phyloP scores from a whole-genome alignment of 2,329 filamentous ascomycete genomes.

The Cladophialophora psammophila region DNA sequence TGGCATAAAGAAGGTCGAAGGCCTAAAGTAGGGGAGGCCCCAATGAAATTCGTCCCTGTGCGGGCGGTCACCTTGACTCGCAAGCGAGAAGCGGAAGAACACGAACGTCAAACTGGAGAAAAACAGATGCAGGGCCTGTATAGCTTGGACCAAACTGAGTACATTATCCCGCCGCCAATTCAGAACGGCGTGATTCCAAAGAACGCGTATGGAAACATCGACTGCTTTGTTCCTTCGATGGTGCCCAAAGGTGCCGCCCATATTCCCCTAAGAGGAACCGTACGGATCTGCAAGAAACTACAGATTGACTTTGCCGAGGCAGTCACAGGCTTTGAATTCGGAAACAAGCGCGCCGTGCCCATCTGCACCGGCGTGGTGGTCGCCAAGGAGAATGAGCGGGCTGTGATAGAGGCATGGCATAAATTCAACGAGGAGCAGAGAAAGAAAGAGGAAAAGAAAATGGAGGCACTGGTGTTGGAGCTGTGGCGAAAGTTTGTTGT shows the following conservation, averaged over 20 bases:
- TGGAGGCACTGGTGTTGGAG: conserved; percentile 73
- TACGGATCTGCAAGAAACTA: conserved; percentile 81
- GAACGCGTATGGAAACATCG: conserved; percentile 95
- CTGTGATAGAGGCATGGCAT: conserved; percentile 78
- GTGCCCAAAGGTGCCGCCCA: conserved; percentile 84
- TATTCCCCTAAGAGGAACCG: conserved; percentile 77
- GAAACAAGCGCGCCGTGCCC: conserved; percentile 90
- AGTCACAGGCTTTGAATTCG: conserved; percentile 95
- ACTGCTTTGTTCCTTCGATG: conserved; percentile 94
- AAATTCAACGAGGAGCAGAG: conserved; percentile 77
- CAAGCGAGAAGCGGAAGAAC: conserved; percentile 87
- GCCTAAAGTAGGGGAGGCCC: conserved; percentile 72
- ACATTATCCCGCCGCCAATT: conserved; percentile 91
- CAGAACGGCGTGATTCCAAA: conserved; percentile 86
- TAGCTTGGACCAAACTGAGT: conserved; percentile 84
- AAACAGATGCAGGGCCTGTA: conserved; percentile 89
- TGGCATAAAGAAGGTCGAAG: conserved; percentile 97
- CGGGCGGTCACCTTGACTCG: conserved; percentile 88
- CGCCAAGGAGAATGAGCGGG: conserved; percentile 77
- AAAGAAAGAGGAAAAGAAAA: conserved; percentile 83
- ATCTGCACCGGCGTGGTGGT: conserved; percentile 90
- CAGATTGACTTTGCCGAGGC: conserved; percentile 91
- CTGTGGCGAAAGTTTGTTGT: conserved; percentile 89
- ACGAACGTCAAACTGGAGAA: conserved; percentile 77
- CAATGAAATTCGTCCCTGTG: conserved; percentile 86